Conservation (phyloP, 441 rosid genomes). For the Melastoma candidum region DNA sequence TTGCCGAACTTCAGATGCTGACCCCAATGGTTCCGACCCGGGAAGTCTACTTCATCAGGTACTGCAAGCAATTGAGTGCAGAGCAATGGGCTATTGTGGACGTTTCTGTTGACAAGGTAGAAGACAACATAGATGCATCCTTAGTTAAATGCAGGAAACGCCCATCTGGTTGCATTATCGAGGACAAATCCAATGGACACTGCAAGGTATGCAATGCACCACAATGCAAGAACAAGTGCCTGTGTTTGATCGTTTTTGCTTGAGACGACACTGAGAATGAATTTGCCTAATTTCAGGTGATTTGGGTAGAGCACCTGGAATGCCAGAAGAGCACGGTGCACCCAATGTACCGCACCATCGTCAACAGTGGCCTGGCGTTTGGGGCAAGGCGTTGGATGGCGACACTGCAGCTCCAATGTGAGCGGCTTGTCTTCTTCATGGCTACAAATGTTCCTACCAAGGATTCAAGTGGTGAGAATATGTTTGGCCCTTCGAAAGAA, state of each 20-base stretch:
- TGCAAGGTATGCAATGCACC: slow-evolving; percentile 46
- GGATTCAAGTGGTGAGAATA: slow-evolving; percentile 66
- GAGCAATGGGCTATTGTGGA: slow-evolving; percentile 94
- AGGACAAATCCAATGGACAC: slow-evolving; percentile 85
- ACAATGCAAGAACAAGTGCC: no score
- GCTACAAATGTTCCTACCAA: slow-evolving; percentile 97
- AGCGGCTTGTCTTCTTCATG: slow-evolving; percentile 89
- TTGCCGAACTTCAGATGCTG: slow-evolving; percentile 89
- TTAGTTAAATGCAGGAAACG: slow-evolving; percentile 74
- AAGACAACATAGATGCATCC: slow-evolving; percentile 78
- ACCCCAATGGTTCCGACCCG: slow-evolving; percentile 88
- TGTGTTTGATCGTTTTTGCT: neutral
- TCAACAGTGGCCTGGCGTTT: slow-evolving; percentile 77
- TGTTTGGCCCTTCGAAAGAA: neutral
- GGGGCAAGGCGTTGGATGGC: slow-evolving; percentile 93
- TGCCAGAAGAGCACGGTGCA: slow-evolving; percentile 67
- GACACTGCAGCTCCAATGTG: slow-evolving; percentile 86
- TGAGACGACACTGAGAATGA: neutral
- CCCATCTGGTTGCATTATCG: slow-evolving; percentile 93
- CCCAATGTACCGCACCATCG: slow-evolving; percentile 60
- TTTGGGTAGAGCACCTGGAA: slow-evolving; percentile 90
- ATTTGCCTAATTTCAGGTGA: slow-evolving; percentile 37
- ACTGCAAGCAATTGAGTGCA: slow-evolving; percentile 63
- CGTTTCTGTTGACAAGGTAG: slow-evolving; percentile 71
- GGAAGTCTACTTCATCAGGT: slow-evolving; percentile 82